Evolutionary conservation across 352 stramenopile species (phyloP).

Genomic region (Sclerospora graminicola): DNA sequence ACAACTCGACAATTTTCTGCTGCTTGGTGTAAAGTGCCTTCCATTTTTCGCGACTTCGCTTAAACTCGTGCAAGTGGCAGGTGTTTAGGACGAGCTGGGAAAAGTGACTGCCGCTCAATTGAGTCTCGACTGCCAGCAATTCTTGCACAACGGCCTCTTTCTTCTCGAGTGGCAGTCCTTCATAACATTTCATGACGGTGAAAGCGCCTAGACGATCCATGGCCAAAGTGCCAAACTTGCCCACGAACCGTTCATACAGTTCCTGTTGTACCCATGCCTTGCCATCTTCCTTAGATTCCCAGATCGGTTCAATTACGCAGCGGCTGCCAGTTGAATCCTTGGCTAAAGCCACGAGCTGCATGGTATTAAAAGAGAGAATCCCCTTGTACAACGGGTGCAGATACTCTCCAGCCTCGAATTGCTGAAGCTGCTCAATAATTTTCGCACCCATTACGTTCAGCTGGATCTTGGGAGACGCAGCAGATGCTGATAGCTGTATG

Average conservation of each 20-base stretch:
- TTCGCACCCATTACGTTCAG: constrained; percentile 73
- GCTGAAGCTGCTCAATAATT: constrained; percentile 58
- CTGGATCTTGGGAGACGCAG: constrained; percentile 42
- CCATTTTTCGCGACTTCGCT: constrained; percentile 72
- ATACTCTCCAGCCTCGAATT: constrained; percentile 45
- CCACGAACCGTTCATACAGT: constrained; percentile 59
- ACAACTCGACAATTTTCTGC: constrained; percentile 67
- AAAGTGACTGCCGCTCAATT: constrained; percentile 71
- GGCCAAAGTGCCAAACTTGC: constrained; percentile 56
- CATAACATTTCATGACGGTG: constrained; percentile 79
- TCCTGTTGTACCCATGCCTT: constrained; percentile 50
- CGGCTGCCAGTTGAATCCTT: constrained; percentile 74
- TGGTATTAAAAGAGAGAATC: constrained; percentile 51
- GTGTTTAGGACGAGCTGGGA: constrained; percentile 76
- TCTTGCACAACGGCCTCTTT: constrained; percentile 67
- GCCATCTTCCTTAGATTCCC: constrained; percentile 46
- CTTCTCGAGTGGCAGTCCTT: constrained; percentile 40
- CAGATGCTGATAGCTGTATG: constrained; percentile 52
- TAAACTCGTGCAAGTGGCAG: constrained; percentile 71
- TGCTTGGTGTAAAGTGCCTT: constrained; percentile 65
- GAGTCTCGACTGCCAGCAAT: constrained; percentile 52
- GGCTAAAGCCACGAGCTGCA: constrained; percentile 59
- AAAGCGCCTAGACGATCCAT: constrained; percentile 70
- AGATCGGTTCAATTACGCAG: constrained; percentile 69
- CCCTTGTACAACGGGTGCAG: constrained; percentile 44